Evolutionary conservation across 257 asterid genomes (phyloP).

Genomic region (Ballota nigra): DNA sequence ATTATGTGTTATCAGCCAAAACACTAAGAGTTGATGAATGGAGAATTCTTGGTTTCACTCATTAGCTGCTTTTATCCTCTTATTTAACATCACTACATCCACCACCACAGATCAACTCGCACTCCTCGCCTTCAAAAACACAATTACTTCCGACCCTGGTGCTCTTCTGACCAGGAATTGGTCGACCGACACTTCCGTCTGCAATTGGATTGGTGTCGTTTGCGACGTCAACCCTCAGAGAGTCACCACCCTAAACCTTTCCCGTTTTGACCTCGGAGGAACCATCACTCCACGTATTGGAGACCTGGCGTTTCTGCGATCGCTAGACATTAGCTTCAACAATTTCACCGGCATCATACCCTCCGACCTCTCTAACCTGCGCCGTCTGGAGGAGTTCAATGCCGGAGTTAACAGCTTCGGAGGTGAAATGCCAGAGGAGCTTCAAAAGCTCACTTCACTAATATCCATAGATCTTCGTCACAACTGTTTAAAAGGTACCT

Average conservation of each 20-base stretch:
- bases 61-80: background rate
- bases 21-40: background rate
- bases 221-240: conserved; percentile 20
- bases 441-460: background rate
- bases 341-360: background rate
- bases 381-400: background rate
- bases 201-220: conserved; percentile 24
- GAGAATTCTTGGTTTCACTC: background rate
- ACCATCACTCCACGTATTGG: background rate
- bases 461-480: background rate
- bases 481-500: background rate
- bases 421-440: conserved; percentile 11
- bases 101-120: conserved; percentile 26
- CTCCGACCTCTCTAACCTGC: background rate
- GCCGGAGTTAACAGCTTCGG: background rate
- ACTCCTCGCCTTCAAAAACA: conserved; percentile 32
- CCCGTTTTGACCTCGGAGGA: conserved; percentile 13
- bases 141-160: conserved; percentile 33
- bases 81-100: background rate
- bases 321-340: conserved; percentile 8
- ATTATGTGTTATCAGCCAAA: no score
- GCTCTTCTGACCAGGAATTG: conserved; percentile 14
- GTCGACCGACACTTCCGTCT: background rate
- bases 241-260: conserved; percentile 21
- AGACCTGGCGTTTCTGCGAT: background rate